Evolutionary conservation across 2,329 filamentous ascomycete genomes (phyloP), one percentile per base, ranked within the genome.

Genomic region (Beauveria sp.): DNA sequence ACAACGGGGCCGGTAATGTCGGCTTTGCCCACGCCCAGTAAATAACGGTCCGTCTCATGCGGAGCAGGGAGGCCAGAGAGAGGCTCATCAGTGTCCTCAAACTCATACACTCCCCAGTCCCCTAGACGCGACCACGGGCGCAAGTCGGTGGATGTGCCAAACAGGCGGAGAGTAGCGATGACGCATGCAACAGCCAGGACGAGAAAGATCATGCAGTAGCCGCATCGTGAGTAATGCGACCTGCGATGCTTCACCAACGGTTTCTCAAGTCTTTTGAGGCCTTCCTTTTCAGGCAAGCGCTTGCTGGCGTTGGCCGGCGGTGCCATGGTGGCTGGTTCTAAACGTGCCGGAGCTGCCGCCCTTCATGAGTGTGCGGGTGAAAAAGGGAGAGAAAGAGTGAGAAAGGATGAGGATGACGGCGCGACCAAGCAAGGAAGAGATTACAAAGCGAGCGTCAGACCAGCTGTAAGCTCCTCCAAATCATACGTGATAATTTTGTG

Each of bases 1-100:
- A 93, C 91, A 5, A 95, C 89, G 0, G 91, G 91, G 4, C 89
- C 81, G 1, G 81, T 83, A 65, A 83, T 81, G 66, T 83, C 81
- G 18, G 76, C 81, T 66, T 82, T 83, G 49, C 81, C 81, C 14
- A 79, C 79, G 3, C 81, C 81, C 20, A 83, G 64, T 3, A 83
- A 72, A 63, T 82, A 83, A n/a, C 64, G 59, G 14, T 63, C 54
- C 49, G 54, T 64, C 54, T 62, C 60, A 48, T 62, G 48, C 4
- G 59, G 62, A 5, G 45, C 16, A n/a, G 61, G 48, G n/a, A 62
- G 54, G 42, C 38, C 38, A 3, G 54, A 5, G 16, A 40, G 26
- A 18, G 61, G 54, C 28, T 51, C 61, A 16, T 62, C 54, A 5
- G 40, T 31, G 8, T 58, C 61, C 22, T 62, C 61, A 42, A 48